Conservation (phyloP, 2,329 filamentous ascomycete species). For the Phaeoacremonium minimum region DNA sequence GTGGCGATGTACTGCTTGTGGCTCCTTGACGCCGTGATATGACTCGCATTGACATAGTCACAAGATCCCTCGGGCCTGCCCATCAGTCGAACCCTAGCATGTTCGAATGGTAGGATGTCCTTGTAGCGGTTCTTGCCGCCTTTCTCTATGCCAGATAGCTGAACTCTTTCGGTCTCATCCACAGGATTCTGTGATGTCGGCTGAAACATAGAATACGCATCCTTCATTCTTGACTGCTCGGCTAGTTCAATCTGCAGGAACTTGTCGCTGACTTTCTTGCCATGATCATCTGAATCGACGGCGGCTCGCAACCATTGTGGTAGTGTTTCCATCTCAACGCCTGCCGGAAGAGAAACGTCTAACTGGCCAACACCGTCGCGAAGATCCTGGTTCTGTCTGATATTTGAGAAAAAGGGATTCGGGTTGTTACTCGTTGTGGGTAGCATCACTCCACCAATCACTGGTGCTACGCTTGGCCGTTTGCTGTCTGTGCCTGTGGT, state of each 20-base stretch:
- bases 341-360: slow-evolving; percentile 44
- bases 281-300: slow-evolving; percentile 63
- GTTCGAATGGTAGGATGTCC: slow-evolving; percentile 95
- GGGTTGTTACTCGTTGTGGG: slow-evolving; percentile 63
- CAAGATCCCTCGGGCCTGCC: slow-evolving; percentile 64
- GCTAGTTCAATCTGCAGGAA: slow-evolving; percentile 80
- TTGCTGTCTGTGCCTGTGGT: slow-evolving; percentile 38
- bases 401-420: slow-evolving; percentile 94
- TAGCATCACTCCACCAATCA: slow-evolving; percentile 86
- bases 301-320: slow-evolving; percentile 76
- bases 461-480: slow-evolving; percentile 54
- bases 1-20: slow-evolving; percentile 94
- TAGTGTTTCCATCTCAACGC: slow-evolving; percentile 45
- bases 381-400: slow-evolving; percentile 93
- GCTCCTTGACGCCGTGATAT: slow-evolving; percentile 73
- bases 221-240: slow-evolving; percentile 90
- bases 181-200: slow-evolving; percentile 26
- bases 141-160: slow-evolving; percentile 90
- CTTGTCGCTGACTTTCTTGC: slow-evolving; percentile 74
- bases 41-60: slow-evolving; percentile 94
- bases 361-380: slow-evolving; percentile 88
- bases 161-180: slow-evolving; percentile 39
- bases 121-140: slow-evolving; percentile 96
- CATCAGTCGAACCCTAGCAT: slow-evolving; percentile 78
- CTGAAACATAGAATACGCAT: slow-evolving; percentile 56